Evolutionary conservation across 2,329 filamentous ascomycete species (phyloP).

Genomic region (Colletotrichum falcatum): DNA sequence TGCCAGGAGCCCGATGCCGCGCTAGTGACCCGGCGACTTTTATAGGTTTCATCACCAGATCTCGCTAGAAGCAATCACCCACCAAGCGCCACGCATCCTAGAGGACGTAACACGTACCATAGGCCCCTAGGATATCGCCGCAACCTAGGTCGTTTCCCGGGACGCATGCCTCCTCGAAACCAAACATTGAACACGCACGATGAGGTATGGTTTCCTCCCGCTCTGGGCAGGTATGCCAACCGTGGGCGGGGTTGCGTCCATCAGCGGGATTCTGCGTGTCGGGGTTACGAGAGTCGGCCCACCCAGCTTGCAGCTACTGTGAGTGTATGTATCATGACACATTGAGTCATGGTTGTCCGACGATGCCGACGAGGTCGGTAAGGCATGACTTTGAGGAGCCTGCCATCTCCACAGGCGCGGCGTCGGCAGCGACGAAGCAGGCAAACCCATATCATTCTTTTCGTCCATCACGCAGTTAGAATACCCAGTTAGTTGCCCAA

Average conservation of each 20-base stretch:
- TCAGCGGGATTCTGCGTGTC: slow-evolving; percentile 41
- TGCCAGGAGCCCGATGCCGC: slow-evolving; percentile 4
- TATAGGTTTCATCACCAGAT: background rate
- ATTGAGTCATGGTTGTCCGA: background rate
- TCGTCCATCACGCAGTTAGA: background rate
- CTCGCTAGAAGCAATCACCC: no score
- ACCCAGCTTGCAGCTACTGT: slow-evolving; percentile 17
- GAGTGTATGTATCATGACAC: no score
- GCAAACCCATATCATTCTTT: slow-evolving; percentile 1
- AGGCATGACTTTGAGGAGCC: background rate
- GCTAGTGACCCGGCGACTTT: slow-evolving; percentile 3
- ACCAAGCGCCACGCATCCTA: background rate
- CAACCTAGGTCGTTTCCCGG: slow-evolving; percentile 15
- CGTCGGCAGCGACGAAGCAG: background rate
- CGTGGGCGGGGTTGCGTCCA: slow-evolving; percentile 38
- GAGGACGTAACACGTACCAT: background rate
- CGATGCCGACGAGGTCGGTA: background rate
- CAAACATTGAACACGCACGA: slow-evolving; percentile 45
- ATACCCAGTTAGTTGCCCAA: no score
- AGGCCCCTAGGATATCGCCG: background rate
- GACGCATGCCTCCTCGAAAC: slow-evolving; percentile 33
- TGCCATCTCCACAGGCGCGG: background rate
- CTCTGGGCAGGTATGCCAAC: slow-evolving; percentile 31
- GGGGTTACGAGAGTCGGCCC: slow-evolving; percentile 32
- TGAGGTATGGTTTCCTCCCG: slow-evolving; percentile 38